Percentiles rank a stretch among this genome's conserved stretches.
Evolutionary conservation across 305 asterid species (phyloP).

Genomic region (Solanum chacoense): DNA sequence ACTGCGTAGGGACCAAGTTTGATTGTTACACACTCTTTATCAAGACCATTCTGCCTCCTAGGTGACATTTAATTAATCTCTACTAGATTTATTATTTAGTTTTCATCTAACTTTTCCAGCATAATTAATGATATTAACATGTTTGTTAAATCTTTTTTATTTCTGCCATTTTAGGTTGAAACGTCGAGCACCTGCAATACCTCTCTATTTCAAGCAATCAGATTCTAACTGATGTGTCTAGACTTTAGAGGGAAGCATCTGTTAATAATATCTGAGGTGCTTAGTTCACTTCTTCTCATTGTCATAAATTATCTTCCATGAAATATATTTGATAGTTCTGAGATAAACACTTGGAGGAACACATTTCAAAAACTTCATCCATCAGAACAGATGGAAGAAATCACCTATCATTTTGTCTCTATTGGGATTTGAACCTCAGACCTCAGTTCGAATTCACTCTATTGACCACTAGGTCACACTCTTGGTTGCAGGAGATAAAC

Average conservation of each 20-base stretch:
- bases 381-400: background rate
- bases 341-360: background rate
- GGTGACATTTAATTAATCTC: background rate
- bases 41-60: background rate
- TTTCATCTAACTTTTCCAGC: background rate
- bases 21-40: background rate
- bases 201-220: background rate
- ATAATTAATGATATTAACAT: background rate
- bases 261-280: background rate
- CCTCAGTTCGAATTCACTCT: background rate
- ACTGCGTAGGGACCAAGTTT: background rate
- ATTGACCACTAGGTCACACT: background rate
- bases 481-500: background rate
- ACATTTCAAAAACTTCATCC: background rate
- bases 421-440: background rate
- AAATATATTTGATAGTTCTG: background rate
- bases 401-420: background rate
- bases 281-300: background rate
- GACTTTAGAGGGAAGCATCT: background rate
- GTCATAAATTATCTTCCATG: background rate
- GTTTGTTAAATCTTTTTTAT: background rate
- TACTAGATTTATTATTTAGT: background rate
- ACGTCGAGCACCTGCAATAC: background rate
- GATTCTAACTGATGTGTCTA: background rate
- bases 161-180: background rate